These are phyloP conservation scores for Claviceps sp. DNA, from an alignment of 2,329 filamentous ascomycete genomes.

Conservation along the genomic window DNA sequence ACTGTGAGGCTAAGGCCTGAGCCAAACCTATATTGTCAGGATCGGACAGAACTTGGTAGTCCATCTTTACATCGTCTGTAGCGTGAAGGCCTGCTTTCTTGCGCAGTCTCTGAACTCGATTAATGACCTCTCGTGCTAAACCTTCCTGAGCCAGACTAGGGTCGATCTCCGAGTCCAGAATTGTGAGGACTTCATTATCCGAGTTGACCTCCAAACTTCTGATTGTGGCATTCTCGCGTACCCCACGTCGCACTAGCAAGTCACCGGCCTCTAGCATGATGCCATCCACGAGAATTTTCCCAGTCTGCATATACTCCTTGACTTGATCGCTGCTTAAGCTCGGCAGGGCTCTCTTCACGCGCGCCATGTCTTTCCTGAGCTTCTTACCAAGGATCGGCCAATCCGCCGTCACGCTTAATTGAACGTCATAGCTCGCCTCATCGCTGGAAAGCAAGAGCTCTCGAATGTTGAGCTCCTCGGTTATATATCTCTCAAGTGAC, in stretches of 20 bases:
- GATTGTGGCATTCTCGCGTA: conserved; percentile 58
- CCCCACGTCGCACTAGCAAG: conserved; percentile 60
- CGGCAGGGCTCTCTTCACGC: conserved; percentile 83
- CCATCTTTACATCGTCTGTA: conserved; percentile 92
- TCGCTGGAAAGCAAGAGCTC: conserved; percentile 75
- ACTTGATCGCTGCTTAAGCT: conserved; percentile 67
- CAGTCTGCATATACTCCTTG: conserved; percentile 59
- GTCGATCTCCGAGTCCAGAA: conserved; percentile 73
- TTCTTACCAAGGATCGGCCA: conserved; percentile 95
- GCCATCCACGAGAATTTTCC: conserved; percentile 70
- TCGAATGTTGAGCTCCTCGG: conserved; percentile 81
- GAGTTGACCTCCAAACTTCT: conserved; percentile 76
- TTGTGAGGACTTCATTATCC: conserved; percentile 78
- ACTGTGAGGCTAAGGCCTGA: conserved; percentile 55
- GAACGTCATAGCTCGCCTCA: conserved; percentile 81
- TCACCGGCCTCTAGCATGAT: conserved; percentile 75
- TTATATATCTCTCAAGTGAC: conserved; percentile 76
- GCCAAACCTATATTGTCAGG: conserved; percentile 63
- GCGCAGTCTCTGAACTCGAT: conserved; percentile 79
- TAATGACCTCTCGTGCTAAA: conserved; percentile 81
- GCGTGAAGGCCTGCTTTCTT: conserved; percentile 87
- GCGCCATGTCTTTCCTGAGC: conserved; percentile 84
- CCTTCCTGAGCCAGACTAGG: conserved; percentile 81
- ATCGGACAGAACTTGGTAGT: conserved; percentile 71
- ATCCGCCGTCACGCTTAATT: conserved; percentile 81